phyloP scores from a whole-genome alignment of 768 basidiomycete species.

The Mycena leptocephala region DNA sequence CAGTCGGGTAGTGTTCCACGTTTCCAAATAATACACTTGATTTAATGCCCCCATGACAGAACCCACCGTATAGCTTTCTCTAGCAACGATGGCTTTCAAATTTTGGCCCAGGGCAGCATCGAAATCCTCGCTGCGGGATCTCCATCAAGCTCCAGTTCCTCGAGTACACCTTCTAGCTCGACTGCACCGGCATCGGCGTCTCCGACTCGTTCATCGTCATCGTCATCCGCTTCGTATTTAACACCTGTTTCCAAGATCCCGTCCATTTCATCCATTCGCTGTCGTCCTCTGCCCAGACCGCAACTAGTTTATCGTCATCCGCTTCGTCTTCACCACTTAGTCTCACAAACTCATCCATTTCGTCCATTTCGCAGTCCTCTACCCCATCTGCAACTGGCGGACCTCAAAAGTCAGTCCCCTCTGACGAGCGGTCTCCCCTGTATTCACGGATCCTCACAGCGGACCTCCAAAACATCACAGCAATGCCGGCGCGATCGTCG shows the following conservation, averaged over 20 bases:
- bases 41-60: neutral
- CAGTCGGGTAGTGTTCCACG: neutral
- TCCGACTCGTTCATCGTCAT: neutral
- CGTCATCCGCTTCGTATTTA: neutral
- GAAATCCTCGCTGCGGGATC: neutral
- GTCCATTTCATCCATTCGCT: too few species aligned
- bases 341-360: too few species aligned
- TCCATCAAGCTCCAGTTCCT: neutral
- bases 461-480: neutral
- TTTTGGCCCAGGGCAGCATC: constrained; percentile 1
- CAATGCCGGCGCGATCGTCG: constrained; percentile 7
- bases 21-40: neutral
- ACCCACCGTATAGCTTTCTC: constrained; percentile 15
- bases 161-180: too few species aligned
- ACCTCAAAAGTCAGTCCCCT: constrained; percentile 5
- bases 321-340: neutral
- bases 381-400: neutral
- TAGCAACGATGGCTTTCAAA: neutral
- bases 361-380: neutral
- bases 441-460: constrained; percentile 2
- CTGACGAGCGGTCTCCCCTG: neutral
- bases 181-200: neutral
- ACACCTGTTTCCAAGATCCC: too few species aligned
- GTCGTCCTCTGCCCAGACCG: too few species aligned
- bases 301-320: neutral